Evolutionary conservation across 2,329 filamentous ascomycete genomes (phyloP).

Genomic region (Fusarium anthophilum): DNA sequence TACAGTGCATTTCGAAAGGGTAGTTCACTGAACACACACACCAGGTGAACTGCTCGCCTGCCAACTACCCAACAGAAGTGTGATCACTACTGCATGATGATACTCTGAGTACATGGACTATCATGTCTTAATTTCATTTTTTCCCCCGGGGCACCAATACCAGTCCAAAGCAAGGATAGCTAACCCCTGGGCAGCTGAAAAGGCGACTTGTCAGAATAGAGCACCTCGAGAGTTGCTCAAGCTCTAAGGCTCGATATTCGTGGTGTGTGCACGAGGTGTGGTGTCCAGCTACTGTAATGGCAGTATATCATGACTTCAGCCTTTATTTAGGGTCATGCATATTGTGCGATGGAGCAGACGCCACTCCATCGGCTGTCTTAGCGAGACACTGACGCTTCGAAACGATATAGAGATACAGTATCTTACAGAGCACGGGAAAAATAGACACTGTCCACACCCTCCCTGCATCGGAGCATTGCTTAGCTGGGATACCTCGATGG

Average conservation of each 20-base stretch:
- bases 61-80: not conserved
- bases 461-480: not conserved
- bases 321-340: not conserved
- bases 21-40: not conserved
- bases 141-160: slow-evolving; percentile 16
- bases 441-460: not conserved
- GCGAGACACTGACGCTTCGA: not conserved
- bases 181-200: slow-evolving; percentile 24
- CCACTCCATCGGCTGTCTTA: not conserved
- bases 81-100: slow-evolving; percentile 28
- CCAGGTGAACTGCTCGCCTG: not conserved
- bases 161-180: slow-evolving; percentile 16
- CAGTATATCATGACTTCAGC: slow-evolving; percentile 5
- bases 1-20: not conserved
- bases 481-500: not conserved
- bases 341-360: not conserved
- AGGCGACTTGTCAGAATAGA: slow-evolving; percentile 10
- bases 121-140: slow-evolving; percentile 19
- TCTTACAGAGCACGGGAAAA: not conserved
- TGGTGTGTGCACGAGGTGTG: not conserved
- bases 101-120: slow-evolving; percentile 5
- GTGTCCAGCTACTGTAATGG: not conserved
- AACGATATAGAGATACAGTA: not conserved
- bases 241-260: not conserved
- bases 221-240: not conserved